Evolutionary conservation across 768 basidiomycete genomes (phyloP).

Genomic region (Trametes villosa): DNA sequence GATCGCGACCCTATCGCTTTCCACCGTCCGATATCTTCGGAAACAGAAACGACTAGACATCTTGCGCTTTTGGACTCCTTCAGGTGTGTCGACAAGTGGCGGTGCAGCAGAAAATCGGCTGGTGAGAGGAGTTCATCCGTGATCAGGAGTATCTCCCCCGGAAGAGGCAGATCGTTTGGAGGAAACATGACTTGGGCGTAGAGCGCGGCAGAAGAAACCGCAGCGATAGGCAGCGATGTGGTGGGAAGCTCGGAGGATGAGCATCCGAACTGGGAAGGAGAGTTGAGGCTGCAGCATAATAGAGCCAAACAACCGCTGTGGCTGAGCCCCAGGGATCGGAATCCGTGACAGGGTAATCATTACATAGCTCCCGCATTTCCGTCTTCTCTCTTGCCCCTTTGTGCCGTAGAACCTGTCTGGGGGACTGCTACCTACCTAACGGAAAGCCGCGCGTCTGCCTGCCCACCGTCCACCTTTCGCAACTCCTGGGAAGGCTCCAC

Average conservation of each 20-base stretch:
- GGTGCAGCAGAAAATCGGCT: conserved; percentile 73
- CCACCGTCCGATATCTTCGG: conserved; percentile 62
- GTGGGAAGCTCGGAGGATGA: background rate
- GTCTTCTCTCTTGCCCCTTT: background rate
- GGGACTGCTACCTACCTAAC: no score
- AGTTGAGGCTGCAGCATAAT: conserved; percentile 19
- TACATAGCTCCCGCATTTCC: background rate
- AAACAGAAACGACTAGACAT: conserved; percentile 60
- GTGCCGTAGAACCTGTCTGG: no score
- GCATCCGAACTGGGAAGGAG: background rate
- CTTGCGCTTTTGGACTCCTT: conserved; percentile 44
- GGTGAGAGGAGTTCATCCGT: conserved; percentile 75
- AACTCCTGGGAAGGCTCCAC: no score
- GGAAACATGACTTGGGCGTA: conserved; percentile 56
- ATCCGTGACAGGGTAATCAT: background rate
- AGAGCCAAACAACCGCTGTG: conserved; percentile 21
- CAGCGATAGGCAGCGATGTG: background rate
- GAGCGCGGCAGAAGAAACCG: no score
- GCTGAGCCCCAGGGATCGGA: background rate
- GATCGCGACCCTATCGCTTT: conserved; percentile 64
- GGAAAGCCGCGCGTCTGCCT: no score
- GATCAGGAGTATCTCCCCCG: conserved; percentile 59
- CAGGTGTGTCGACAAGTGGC: conserved; percentile 53
- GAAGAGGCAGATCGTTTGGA: conserved; percentile 53
- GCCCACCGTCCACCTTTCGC: no score